These are phyloP conservation scores for Eucalyptus sp. DNA, from an alignment of 345 rosid genomes.

Conservation along the genomic window DNA sequence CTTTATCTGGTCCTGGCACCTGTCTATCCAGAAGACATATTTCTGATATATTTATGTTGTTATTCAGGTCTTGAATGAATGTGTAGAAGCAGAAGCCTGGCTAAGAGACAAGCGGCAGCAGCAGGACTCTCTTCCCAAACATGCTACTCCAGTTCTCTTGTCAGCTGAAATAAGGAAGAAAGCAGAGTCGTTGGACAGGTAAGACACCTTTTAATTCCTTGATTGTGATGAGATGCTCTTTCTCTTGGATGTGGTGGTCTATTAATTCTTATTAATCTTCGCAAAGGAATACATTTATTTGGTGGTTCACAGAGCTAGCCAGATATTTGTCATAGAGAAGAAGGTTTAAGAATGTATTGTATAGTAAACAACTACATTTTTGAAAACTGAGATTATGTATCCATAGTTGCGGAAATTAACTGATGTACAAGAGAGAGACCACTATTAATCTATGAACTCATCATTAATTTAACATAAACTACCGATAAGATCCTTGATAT, in stretches of 20 bases:
- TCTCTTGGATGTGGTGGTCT: background rate
- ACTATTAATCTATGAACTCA: background rate
- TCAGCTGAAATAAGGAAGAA: constrained; percentile 73
- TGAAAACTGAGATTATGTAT: background rate
- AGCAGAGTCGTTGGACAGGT: constrained; percentile 83
- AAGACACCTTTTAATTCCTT: background rate
- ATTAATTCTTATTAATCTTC: background rate
- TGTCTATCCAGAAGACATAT: background rate
- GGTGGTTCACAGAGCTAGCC: background rate
- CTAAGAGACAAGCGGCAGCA: constrained; percentile 68
- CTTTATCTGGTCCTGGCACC: background rate
- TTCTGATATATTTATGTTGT: background rate
- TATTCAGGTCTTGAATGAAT: constrained; percentile 65
- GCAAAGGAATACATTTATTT: background rate
- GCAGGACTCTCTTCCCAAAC: constrained; percentile 73
- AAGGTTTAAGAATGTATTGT: background rate
- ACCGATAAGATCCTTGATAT: background rate
- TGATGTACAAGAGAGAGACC: background rate
- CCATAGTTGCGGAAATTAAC: background rate
- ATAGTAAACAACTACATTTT: background rate
- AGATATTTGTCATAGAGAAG: background rate
- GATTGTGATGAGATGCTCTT: background rate
- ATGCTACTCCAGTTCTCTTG: constrained; percentile 53
- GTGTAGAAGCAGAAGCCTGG: constrained; percentile 90
- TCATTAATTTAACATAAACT: background rate